Evolutionary conservation across 2,329 filamentous ascomycete species (phyloP), one percentile per base, ranked within the genome.

Genomic region (Ophiostoma sp.): DNA sequence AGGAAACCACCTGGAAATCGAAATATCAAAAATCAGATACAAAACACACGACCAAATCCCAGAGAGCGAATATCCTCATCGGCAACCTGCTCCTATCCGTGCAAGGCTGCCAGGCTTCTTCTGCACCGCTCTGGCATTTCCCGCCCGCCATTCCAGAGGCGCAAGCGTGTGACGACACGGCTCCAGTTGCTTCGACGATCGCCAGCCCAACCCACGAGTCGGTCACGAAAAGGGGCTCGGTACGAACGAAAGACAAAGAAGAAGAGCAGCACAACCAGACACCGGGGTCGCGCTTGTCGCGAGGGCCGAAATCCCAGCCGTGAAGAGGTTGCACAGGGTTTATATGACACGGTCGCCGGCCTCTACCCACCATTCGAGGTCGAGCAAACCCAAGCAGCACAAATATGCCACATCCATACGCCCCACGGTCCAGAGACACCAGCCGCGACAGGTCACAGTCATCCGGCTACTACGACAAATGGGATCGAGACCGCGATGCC

Each of bases 401-500:
- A 27, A 9, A 9, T 18, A 55, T 55, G 49, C n/a, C 49, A 55
- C 49, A 18, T 5, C n/a, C 49, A 55, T 27, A 11, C n/a, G n/a
- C 4, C 49, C 49, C 49, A 6, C 49, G 58, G 14, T 63, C 60
- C 12, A 16, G 38, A 18, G 60, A 42, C 60, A n/a, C 16, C 60
- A 63, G 60, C 64, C 63, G 63, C 36, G 63, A 67, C 5, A 55
- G 49, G 16, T n/a, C 49, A 18, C 52, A 16, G 38, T 16, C 6
- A 44, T 7, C 60, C 8, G 42, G 38, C n/a, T 42, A 11, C 40
- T 16, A 41, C 60, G 69, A 55, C 6, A 45, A 71, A 7, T 60
- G 71, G 12, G 66, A 72, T 42, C 66, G 67, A 14, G 58, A 66
- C 18, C 70, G 70, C 14, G 68, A 69, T n/a, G 62, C 66, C 27